These are phyloP conservation scores for Trametopsis cervina DNA, from an alignment of 768 basidiomycete genomes.

Conservation along the genomic window DNA sequence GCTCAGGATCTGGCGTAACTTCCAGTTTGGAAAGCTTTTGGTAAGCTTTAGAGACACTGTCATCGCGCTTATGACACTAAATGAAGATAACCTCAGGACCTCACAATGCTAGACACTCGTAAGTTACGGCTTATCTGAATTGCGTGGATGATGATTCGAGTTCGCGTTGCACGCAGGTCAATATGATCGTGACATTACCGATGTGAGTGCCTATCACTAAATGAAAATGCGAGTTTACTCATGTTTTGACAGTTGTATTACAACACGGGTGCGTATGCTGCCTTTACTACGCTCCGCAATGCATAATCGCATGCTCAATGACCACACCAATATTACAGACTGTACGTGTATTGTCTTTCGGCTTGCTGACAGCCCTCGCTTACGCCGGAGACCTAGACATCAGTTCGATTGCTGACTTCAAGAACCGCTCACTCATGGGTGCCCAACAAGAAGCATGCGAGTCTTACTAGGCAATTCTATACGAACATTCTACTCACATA, in stretches of 20 bases:
- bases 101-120: conserved; percentile 61
- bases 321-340: conserved; percentile 1
- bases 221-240: background rate
- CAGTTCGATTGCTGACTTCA: conserved; percentile 33
- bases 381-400: conserved; percentile 28
- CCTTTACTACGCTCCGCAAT: background rate
- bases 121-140: conserved; percentile 11
- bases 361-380: background rate
- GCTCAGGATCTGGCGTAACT: conserved; percentile 56
- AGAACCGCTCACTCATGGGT: conserved; percentile 49
- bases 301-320: conserved; percentile 5
- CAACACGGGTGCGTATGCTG: conserved; percentile 40
- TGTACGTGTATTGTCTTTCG: conserved; percentile 2
- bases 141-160: background rate
- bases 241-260: conserved; percentile 32
- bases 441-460: conserved; percentile 46
- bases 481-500: background rate
- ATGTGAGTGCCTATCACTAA: conserved; percentile 28
- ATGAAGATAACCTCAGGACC: conserved; percentile 25
- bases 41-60: conserved; percentile 7
- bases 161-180: conserved; percentile 25
- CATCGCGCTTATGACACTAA: background rate
- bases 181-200: conserved; percentile 53
- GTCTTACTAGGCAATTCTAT: background rate
- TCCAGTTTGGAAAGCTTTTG: conserved; percentile 56